Percentiles rank a stretch among this genome's conserved stretches.
Evolutionary conservation across 2,329 filamentous ascomycete species (phyloP).

Genomic region (Exophiala xenobiotica): DNA sequence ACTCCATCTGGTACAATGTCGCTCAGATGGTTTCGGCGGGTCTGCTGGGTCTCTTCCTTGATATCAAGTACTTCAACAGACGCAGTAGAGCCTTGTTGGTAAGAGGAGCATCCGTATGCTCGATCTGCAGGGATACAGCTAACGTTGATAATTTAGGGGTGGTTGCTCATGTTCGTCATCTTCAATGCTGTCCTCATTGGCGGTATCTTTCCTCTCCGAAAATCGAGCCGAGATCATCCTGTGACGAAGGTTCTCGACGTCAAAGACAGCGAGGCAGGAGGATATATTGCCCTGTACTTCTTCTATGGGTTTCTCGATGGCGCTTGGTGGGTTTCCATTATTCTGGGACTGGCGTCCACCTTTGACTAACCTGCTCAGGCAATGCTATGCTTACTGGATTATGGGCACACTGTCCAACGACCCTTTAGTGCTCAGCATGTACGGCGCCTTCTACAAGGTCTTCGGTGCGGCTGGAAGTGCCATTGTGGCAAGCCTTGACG

Average conservation of each 20-base stretch:
- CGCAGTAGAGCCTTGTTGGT: not conserved
- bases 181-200: not conserved
- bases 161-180: not conserved
- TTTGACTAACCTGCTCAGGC: not conserved
- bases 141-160: not conserved
- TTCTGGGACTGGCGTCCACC: not conserved
- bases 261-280: conserved; percentile 3
- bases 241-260: conserved; percentile 1
- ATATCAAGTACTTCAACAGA: conserved; percentile 12
- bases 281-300: conserved; percentile 4
- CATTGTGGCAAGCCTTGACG: not conserved
- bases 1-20: conserved; percentile 29
- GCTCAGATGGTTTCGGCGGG: conserved; percentile 29
- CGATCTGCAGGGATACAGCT: no score
- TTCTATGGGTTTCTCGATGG: not conserved
- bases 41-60: conserved; percentile 24
- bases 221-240: conserved; percentile 1
- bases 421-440: not conserved
- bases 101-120: not conserved
- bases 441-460: conserved; percentile 1
- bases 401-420: not conserved
- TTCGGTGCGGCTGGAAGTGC: not conserved
- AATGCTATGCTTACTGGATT: not conserved
- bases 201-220: not conserved
- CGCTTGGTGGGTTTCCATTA: not conserved